Evolutionary conservation across 2,329 filamentous ascomycete genomes (phyloP), one percentile per base, ranked within the genome.

Genomic region (Botrytis paeoniae): DNA sequence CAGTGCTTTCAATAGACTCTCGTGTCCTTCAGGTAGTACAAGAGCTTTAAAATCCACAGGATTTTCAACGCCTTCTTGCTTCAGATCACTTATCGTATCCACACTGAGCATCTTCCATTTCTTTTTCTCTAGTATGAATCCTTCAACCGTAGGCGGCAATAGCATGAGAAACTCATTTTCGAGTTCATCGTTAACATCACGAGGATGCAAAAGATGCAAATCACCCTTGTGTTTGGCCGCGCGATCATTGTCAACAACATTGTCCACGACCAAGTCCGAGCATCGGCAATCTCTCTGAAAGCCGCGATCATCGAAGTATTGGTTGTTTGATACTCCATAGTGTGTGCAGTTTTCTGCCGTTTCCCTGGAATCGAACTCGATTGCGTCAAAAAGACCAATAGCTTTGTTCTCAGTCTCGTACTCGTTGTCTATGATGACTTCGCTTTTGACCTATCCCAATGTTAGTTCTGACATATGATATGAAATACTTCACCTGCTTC

Each of bases 361-460:
- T 54, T 71, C 61, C 12, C 48, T 22, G 18, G 32, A 22, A 48
- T 69, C 70, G 8, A 35, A 37, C 3, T 72, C 39, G 29, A 72
- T 60, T 39, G 29, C 16, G 4, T 51, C 32, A 16, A 72, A 69
- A 22, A 60, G 16, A 37, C 70, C 70, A 32, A 72, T 54, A 18
- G 41, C 32, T 62, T 51, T 72, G 6, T 69, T 29, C 6, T 62
- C 51, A n/a, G 2, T 39, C 3, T 37, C 25, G 1, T 22, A 14
- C n/a, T 66, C 9, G 14, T 16, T 61, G 7, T 69, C 63, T 29
- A 72, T 61, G 8, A 72, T 72, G 41, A 72, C 16, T 32, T 72
- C 51, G 25, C 62, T 60, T 14, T 68, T 25, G 5, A 72, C 2
- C 70, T 69, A 61, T 25, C 10, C 18, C 8, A 29, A 37, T 48